These are phyloP conservation scores for Phytophthora pinifolia DNA, from an alignment of 352 stramenopile species.

Conservation along the genomic window DNA sequence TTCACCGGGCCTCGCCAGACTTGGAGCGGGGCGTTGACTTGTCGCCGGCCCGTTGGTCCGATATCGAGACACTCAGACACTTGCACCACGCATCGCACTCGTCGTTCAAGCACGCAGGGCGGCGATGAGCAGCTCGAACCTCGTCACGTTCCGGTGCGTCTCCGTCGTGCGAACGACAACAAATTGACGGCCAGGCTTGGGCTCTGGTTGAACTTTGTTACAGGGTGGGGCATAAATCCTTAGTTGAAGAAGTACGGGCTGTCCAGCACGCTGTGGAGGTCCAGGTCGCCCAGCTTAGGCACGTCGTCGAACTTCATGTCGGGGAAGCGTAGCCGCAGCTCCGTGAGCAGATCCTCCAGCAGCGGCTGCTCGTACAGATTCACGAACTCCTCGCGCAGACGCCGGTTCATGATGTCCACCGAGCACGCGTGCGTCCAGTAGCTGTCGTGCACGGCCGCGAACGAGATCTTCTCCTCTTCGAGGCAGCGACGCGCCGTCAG, in stretches of 20 bases:
- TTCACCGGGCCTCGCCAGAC: slow-evolving; percentile 43
- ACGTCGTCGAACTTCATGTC: slow-evolving; percentile 94
- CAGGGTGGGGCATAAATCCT: slow-evolving; percentile 33
- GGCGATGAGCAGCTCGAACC: no score
- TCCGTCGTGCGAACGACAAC: no score
- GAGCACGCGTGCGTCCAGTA: slow-evolving; percentile 98
- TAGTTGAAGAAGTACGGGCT: slow-evolving; percentile 99
- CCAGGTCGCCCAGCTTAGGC: slow-evolving; percentile 91
- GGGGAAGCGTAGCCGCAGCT: slow-evolving; percentile 95
- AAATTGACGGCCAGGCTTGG: slow-evolving; percentile 17
- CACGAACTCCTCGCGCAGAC: slow-evolving; percentile 93
- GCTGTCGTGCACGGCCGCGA: slow-evolving; percentile 98
- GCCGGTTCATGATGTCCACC: slow-evolving; percentile 97
- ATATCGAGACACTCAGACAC: no score
- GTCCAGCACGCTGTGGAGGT: slow-evolving; percentile 94
- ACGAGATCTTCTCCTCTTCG: slow-evolving; percentile 90
- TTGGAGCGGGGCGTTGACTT: slow-evolving; percentile 38
- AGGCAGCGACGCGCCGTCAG: slow-evolving; percentile 96
- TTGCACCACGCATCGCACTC: no score
- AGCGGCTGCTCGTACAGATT: slow-evolving; percentile 97
- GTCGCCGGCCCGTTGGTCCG: no score
- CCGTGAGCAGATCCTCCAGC: slow-evolving; percentile 93
- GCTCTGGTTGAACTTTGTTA: slow-evolving; percentile 38
- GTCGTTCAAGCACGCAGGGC: no score
- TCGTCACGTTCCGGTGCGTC: no score